Conservation (phyloP, 2,329 filamentous ascomycete genomes). For the Botrytis cinerea region DNA sequence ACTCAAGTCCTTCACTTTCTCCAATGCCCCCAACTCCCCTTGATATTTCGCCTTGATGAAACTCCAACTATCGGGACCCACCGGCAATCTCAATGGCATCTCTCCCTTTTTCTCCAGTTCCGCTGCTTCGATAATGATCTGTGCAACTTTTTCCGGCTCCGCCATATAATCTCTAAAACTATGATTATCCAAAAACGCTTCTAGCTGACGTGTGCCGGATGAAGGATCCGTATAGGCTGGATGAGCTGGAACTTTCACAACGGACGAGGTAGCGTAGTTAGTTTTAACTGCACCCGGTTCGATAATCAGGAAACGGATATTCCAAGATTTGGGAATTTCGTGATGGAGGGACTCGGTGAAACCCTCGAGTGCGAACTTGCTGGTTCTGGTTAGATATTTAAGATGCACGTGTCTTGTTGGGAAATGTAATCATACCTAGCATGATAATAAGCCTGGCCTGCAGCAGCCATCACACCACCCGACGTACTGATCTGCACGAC, state of each 20-base stretch:
- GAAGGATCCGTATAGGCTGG: slow-evolving; percentile 35
- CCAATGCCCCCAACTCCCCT: neutral
- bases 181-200: slow-evolving; percentile 24
- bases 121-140: slow-evolving; percentile 25
- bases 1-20: slow-evolving; percentile 10
- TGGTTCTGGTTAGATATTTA: neutral
- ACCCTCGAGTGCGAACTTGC: slow-evolving; percentile 46
- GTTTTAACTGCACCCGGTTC: slow-evolving; percentile 47
- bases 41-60: slow-evolving; percentile 30
- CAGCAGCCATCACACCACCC: slow-evolving; percentile 42
- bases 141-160: slow-evolving; percentile 27
- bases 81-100: slow-evolving; percentile 32
- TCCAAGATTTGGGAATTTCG: slow-evolving; percentile 43
- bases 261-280: slow-evolving; percentile 34
- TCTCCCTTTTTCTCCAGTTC: slow-evolving; percentile 1
- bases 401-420: too few species aligned
- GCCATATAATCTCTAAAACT: slow-evolving; percentile 17
- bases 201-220: slow-evolving; percentile 36
- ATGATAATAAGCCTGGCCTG: slow-evolving; percentile 44
- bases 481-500: slow-evolving; percentile 46
- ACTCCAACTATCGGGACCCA: slow-evolving; percentile 30
- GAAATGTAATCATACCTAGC: slow-evolving; percentile 30
- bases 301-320: slow-evolving; percentile 44
- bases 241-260: slow-evolving; percentile 22
- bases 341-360: slow-evolving; percentile 42